Base-by-base conservation (phyloP, 2,329 filamentous ascomycete species). In the Neonectria faginata region DNA sequence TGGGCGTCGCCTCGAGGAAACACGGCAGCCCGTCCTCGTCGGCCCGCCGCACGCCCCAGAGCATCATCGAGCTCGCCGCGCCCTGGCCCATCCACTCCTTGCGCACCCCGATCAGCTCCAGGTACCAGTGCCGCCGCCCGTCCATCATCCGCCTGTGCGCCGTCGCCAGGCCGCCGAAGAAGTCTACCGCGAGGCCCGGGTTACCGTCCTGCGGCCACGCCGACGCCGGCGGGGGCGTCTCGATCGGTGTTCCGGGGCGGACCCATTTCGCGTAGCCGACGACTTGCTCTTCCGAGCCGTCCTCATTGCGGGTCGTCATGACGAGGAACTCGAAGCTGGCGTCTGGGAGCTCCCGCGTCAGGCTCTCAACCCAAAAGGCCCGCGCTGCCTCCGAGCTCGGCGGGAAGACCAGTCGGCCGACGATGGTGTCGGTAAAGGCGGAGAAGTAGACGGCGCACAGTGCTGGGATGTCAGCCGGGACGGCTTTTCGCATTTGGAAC, bases 251-350 rank as follows among this genome's bases (percentile, higher is more conserved):
- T 1, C 67, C 74, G 0, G 78, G 79, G 3, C 76, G 70, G 8
- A 75, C 68, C 86, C 85, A 88, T 69, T 86, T 84, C 5, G 80
- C 79, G 60, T 83, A 85, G 1, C 81, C 82, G 25, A 85, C 70
- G 2, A 84, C 62, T 1, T 71, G 67, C 0, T 67, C 73, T 0
- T 65, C 55, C 3, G 64, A 44, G 2, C 61, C 36, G n/a, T 69
- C 58, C n/a, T 65, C 54, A 0, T 75, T 42, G 53, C 82, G 80
- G 5, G 60, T 50, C 5, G 76, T 75, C 8, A 84, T 72, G 29
- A 82, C 80, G 5, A 84, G 67, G 22, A 83, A 76, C 25, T 80
- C 77, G 3, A 77, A 76, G 29, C 75, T 62, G 0, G 80, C 75
- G n/a, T 82, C 74, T 1, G 67, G 55, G 1, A 87, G 66, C 45